A percentile compares a stretch with the other conserved stretches of the same genome.
phyloP scores from a whole-genome alignment of 106 monocot genomes.

The Iris macrosiphon region DNA sequence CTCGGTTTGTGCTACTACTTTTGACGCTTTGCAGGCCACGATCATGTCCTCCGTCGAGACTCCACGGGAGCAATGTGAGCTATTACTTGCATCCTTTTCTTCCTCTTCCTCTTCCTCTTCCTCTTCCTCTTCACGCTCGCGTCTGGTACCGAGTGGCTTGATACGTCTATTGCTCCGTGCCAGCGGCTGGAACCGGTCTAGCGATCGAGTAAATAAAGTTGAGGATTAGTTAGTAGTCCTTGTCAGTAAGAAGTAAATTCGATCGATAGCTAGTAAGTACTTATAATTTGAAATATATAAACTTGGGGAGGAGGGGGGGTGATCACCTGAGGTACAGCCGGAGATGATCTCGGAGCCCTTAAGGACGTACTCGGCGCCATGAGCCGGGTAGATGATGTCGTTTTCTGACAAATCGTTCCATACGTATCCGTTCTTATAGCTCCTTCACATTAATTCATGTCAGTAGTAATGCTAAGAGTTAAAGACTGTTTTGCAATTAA shows the following conservation, averaged over 20 bases:
- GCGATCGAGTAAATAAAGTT: not conserved
- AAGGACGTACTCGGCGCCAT: constrained; percentile 85
- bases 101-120: constrained; percentile 18
- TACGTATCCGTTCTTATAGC: constrained; percentile 90
- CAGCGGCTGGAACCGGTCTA: constrained; percentile 42
- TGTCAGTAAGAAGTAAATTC: too few species aligned
- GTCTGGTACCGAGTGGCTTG: constrained; percentile 6
- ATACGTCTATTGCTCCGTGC: constrained; percentile 5
- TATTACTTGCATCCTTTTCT: constrained; percentile 15
- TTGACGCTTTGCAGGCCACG: not conserved
- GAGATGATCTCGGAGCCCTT: constrained; percentile 85
- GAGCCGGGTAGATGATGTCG: constrained; percentile 69
- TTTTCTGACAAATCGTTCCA: constrained; percentile 89
- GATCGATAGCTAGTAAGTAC: too few species aligned
- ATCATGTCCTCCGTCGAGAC: constrained; percentile 14
- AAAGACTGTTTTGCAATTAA: not conserved
- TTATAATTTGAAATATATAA: too few species aligned
- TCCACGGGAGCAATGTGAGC: constrained; percentile 24
- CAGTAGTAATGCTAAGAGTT: not conserved
- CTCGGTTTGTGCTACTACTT: constrained; percentile 21
- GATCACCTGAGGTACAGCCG: constrained; percentile 12
- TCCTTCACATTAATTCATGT: constrained; percentile 39
- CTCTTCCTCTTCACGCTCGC: constrained; percentile 5
- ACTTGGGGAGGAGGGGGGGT: too few species aligned
- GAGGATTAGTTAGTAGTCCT: too few species aligned